Base-by-base conservation (phyloP, 2,329 filamentous ascomycete genomes). In the Calonectria hongkongensis region DNA sequence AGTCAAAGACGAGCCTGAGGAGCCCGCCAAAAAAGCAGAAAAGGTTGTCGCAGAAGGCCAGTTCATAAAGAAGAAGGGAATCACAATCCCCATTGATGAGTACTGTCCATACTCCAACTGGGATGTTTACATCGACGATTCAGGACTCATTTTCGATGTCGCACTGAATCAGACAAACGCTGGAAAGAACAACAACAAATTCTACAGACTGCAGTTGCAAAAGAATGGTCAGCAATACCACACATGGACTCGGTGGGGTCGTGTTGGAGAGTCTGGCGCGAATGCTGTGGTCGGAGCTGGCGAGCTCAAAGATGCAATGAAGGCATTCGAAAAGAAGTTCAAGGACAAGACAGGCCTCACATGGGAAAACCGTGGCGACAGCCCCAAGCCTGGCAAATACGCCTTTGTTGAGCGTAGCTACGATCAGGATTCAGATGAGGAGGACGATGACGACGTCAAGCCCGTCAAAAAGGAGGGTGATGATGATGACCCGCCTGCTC, bases 361-460 rank as follows among this genome's bases (percentile, higher is more conserved):
- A 0, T 93, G 92, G 91, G 85, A 83, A 0, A 82, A 89, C 36
- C 88, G 92, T 6, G 83, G 82, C 2, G 83, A 88, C 0, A 82
- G 88, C 2, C 92, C 94, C 0, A 93, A 90, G 78, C 84, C 88
- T 0, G 92, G 89, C 41, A 93, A 94, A 80, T 98, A 98, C 79
- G 93, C 93, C 3, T 98, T 95, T 81, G 88, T 98, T 13, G 94
- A 97, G 84, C 90, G 90, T 50, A 94, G 90, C 80, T 98, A 97
- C 80, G 91, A 93, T 62, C 89, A 91, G 0, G 93, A 95, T 71
- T 90, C 88, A 0, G 89, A 92, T n/a, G 88, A 89, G 0, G 89
- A 91, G 0, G 88, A 72, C 8, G 84, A 84, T 21, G 79, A 78
- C 8, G 80, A 79, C n/a, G 74, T 69, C 15, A 75, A 79, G 36